phyloP scores from a whole-genome alignment of 495 filamentous ascomycete genomes.

The Xylaria venustula region DNA sequence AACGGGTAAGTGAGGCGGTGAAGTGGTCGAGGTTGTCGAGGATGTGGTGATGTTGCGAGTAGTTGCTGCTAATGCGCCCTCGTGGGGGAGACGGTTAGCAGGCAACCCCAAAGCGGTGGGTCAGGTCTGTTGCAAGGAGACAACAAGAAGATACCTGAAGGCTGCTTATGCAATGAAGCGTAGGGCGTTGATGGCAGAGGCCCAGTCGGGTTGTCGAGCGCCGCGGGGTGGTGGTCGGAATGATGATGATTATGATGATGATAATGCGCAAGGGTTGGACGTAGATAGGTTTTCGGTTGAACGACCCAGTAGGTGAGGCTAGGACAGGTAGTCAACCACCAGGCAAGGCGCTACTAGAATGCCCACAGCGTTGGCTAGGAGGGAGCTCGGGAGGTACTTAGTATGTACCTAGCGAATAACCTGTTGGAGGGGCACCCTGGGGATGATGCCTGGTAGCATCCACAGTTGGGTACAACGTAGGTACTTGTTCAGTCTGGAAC shows the following conservation, averaged over 20 bases:
- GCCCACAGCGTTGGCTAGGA: no score
- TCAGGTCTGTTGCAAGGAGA: constrained; percentile 15
- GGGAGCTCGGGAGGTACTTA: no score
- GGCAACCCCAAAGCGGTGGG: constrained; percentile 19
- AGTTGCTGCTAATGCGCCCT: constrained; percentile 29
- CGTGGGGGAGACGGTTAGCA: constrained; percentile 16
- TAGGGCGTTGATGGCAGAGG: constrained; percentile 14
- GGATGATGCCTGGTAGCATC: no score
- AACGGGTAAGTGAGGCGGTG: constrained; percentile 5
- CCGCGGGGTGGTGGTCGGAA: constrained; percentile 19
- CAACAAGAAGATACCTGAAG: constrained; percentile 14
- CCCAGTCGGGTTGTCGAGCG: constrained; percentile 11
- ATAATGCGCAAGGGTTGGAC: constrained; percentile 21
- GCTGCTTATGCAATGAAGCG: constrained; percentile 4
- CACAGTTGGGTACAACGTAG: neutral
- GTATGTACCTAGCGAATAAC: no score
- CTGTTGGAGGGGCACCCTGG: neutral
- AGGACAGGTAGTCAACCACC: no score
- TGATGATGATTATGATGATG: constrained; percentile 12
- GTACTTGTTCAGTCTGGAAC: neutral
- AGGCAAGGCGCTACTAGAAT: neutral
- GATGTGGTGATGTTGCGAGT: constrained; percentile 24
- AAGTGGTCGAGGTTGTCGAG: neutral
- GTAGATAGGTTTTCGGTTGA: constrained; percentile 21
- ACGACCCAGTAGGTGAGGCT: constrained; percentile 17